Conservation (phyloP, 176 grass and related monocot genomes). For the Saccharum spontaneum region DNA sequence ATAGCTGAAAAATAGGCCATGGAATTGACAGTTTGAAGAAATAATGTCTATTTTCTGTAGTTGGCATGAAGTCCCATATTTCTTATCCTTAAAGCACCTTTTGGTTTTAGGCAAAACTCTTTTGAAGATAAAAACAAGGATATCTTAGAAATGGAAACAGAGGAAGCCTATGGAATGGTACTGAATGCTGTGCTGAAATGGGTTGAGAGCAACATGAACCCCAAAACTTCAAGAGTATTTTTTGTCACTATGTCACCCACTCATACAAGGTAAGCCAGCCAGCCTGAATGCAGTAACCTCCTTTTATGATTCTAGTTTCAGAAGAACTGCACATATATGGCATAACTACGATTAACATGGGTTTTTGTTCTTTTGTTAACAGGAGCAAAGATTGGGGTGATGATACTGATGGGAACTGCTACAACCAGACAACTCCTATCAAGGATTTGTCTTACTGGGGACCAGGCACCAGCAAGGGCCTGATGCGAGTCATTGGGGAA, state of each 20-base stretch:
- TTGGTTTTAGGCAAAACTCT: conserved; percentile 53
- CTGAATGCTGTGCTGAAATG: conserved; percentile 72
- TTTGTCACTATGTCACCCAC: conserved; percentile 96
- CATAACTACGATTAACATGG: background rate
- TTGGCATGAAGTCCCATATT: background rate
- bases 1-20: background rate
- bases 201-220: conserved; percentile 87
- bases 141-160: conserved; percentile 72
- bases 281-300: background rate
- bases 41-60: background rate
- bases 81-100: background rate
- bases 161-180: conserved; percentile 77
- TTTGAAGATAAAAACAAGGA: conserved; percentile 68
- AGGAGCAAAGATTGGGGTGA: conserved; percentile 96
- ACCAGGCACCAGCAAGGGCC: conserved; percentile 61
- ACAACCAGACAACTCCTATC: conserved; percentile 82
- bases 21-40: background rate
- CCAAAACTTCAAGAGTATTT: conserved; percentile 55
- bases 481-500: conserved; percentile 73
- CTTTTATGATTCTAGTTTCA: background rate
- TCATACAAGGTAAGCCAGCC: conserved; percentile 53
- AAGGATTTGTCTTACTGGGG: conserved; percentile 70
- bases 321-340: background rate
- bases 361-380: conserved; percentile 3
- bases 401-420: conserved; percentile 76